phyloP scores from a whole-genome alignment of 148 eudicot genomes.

The Simmondsia chinensis region DNA sequence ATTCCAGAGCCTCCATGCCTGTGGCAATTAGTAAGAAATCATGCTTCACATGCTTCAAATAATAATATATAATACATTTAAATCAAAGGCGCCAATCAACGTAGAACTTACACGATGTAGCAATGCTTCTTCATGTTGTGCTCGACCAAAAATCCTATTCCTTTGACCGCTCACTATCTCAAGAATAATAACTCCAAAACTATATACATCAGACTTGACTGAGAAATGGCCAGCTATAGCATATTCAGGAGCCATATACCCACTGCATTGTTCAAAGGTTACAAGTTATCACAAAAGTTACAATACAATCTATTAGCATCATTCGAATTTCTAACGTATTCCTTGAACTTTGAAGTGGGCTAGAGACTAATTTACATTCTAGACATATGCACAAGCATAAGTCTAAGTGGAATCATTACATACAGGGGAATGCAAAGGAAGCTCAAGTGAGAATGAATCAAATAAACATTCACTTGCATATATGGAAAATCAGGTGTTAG shows the following conservation, averaged over 20 bases:
- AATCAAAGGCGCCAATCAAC: not conserved
- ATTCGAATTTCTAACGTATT: not conserved
- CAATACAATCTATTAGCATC: too few species aligned
- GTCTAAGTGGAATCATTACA: not conserved
- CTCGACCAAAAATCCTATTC: constrained; percentile 3
- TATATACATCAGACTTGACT: constrained; percentile 24
- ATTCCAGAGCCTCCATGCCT: constrained; percentile 38
- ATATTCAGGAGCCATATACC: constrained; percentile 32
- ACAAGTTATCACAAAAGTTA: constrained; percentile 2
- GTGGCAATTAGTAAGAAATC: not conserved
- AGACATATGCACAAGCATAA: not conserved
- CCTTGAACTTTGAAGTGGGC: not conserved
- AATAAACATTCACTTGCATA: too few species aligned
- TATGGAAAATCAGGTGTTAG: too few species aligned
- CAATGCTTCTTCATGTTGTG: constrained; percentile 9
- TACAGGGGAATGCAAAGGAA: not conserved
- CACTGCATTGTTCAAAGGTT: constrained; percentile 4
- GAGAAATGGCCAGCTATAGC: constrained; percentile 19
- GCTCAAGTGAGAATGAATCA: not conserved
- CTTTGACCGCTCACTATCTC: constrained; percentile 22
- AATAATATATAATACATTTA: not conserved
- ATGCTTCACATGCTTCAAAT: not conserved
- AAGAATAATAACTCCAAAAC: constrained; percentile 24
- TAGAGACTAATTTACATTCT: too few species aligned
- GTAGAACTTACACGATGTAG: constrained; percentile 12